A percentile compares a stretch with the other conserved stretches of the same genome.
These are phyloP conservation scores for Mortierella hygrophila DNA, from an alignment of 192 early-diverging fungal species.

Conservation along the genomic window DNA sequence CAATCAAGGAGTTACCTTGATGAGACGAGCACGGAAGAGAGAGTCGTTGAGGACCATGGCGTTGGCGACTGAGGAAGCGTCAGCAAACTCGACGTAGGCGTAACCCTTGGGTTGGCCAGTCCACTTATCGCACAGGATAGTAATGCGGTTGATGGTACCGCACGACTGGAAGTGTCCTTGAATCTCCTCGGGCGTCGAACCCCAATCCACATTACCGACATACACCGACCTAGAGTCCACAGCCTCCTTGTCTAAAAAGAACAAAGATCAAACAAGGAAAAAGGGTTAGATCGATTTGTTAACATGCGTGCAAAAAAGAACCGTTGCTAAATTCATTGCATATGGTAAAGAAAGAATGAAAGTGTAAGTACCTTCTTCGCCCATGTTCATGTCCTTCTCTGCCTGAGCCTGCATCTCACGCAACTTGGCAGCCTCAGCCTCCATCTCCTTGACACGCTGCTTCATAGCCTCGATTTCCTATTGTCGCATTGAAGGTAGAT, in stretches of 20 bases:
- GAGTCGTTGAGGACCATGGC: slow-evolving; percentile 92
- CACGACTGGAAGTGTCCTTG: slow-evolving; percentile 96
- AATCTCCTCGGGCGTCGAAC: slow-evolving; percentile 95
- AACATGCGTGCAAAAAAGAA: no score
- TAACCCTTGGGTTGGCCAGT: slow-evolving; percentile 96
- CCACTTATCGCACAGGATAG: slow-evolving; percentile 94
- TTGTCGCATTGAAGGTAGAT: neutral
- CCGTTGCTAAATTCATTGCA: no score
- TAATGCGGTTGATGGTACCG: slow-evolving; percentile 96
- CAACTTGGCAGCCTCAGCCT: slow-evolving; percentile 86
- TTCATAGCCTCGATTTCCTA: slow-evolving; percentile 89
- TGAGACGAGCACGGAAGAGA: slow-evolving; percentile 86
- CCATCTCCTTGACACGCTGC: slow-evolving; percentile 82
- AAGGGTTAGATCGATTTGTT: neutral
- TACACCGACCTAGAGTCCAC: slow-evolving; percentile 92
- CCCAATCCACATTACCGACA: slow-evolving; percentile 97
- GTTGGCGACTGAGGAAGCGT: slow-evolving; percentile 80
- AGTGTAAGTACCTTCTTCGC: slow-evolving; percentile 60
- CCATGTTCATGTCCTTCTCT: slow-evolving; percentile 79
- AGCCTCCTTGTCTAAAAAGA: slow-evolving; percentile 70
- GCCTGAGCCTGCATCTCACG: slow-evolving; percentile 81
- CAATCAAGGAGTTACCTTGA: slow-evolving; percentile 63
- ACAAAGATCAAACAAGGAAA: neutral
- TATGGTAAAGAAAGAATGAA: neutral
- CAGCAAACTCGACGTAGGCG: slow-evolving; percentile 97